Base-by-base conservation (phyloP, 176 grass and related monocot genomes). In the Stipa capillata region DNA sequence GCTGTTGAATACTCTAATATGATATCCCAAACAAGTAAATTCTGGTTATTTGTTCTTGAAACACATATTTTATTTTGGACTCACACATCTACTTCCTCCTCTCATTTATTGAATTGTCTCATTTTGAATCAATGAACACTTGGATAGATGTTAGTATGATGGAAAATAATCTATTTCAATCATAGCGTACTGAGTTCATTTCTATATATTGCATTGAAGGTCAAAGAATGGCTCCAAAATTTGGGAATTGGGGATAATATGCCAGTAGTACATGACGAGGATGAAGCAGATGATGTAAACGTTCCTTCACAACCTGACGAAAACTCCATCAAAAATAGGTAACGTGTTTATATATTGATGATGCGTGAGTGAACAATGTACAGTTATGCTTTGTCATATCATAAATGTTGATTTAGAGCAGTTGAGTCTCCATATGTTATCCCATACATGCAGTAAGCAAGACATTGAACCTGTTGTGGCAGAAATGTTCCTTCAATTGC, bases 401-500 rank as follows among this genome's bases (percentile, higher is more conserved):
- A 3, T 10, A 66, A 82, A 82, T 78, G 57, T 80, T 72, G 56
- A 57, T 55, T 79, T 90, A 78, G 82, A 81, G 82, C 82, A 90
- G 82, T 85, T 86, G 65, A 85, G 82, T 85, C 73, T 82, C 76
- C 78, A 78, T 86, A 85, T 86, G 65, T 85, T 86, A 81, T 85
- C 74, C 78, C 83, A 86, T 85, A 78, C 78, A 86, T 86, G 84
- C 90, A 79, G 76, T 79, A 89, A 88, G 77, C 86, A 65, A 83
- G 71, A 61, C 67, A 83, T 90, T 87, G 80, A 82, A 84, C 86
- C 70, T 73, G 59, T 80, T 87, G 82, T 84, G 91, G 73, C 89
- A 98, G 95, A 98, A 92, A 98, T 78, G 95, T 98, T 79, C 95
- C 95, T 85, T 98, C 95, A 75, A 98, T 92, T 87, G 95, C 95